Evolutionary conservation across 306 rosid genomes (phyloP), one percentile per base, ranked within the genome.

Genomic region (Ormosia semicastrata): DNA sequence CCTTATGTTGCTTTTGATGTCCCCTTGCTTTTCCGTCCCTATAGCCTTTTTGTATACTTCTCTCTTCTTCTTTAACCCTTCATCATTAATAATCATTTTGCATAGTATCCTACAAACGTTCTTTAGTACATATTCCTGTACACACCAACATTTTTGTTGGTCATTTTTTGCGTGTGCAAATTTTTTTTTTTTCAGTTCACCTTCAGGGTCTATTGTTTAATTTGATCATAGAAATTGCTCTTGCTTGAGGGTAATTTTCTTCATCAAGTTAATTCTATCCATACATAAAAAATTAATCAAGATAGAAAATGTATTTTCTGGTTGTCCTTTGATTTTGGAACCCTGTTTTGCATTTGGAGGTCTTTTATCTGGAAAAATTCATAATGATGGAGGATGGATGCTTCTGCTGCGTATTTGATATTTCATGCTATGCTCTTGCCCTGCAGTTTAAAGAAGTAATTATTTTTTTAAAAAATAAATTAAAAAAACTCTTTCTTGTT

Each of bases 1-100:
- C 81, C 70, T 83, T 85, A n/a, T 78, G 58, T 62, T 78, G 29
- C 33, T 67, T 79, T 70, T 50, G n/a, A 52, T 77, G 76, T 68
- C 60, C 78, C 63, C 63, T 82, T 78, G 57, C 32, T 73, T 77
- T 79, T 69, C 57, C 1, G 4, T 40, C 40, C 0, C 17, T 9
- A 37, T 30, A 7, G 7, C 3, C 7, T 64, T 24, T 82, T 5
- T 47, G 29, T 57, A 0, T 13, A 12, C 36, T 32, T 56, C 3
- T 66, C 36, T 46, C 1, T 56, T 56, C 67, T 71, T 67, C 72
- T 79, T 52, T 66, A 8, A 33, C 75, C 50, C 77, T 76, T 79
- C 83, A 67, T 71, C 24, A n/a, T 59, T 4, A 49, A 46, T 24
- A 62, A 57, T 65, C 73, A 41, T 72, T 49, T 68, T 84, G 81